Base-by-base conservation (phyloP, 1,139 yeast genomes). In the Candida freyschussii region DNA sequence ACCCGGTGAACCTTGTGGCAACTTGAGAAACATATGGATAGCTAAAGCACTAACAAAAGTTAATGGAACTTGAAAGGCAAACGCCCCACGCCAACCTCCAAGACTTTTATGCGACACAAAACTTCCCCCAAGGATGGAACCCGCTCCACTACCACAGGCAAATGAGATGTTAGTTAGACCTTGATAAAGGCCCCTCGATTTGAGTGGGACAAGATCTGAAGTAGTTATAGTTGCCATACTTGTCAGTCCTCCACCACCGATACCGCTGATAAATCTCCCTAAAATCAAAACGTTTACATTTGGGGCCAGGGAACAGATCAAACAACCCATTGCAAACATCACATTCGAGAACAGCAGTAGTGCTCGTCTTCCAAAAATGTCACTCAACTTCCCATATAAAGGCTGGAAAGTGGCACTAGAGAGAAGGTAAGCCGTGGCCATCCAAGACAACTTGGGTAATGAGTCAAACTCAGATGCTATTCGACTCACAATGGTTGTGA, bases 381-480 rank as follows among this genome's bases (percentile, higher is more conserved):
- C 95, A n/a, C 86, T 76, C 26, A 84, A 56, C 52, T 81, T 82
- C 14, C 95, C 95, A 45, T 78, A 82, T 13, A 85, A 58, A 2
- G 95, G 95, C 57, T 75, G 81, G 53, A 75, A 69, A 4, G 78
- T 75, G 1, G 78, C 67, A 34, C 69, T 67, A 5, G 80, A 66
- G 2, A 75, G 57, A 23, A 75, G 53, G 47, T 75, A 75, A 1
- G 77, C 64, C 0, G 78, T 71, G 6, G 77, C 80, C 13, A 74
- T 69, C 78, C 79, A 75, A 9, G 76, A 63, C n/a, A 72, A 59
- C 32, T 67, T 57, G 10, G 70, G 69, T 25, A 74, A 55, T 8
- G 71, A 72, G 32, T 72, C 55, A 30, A 75, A 62, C 29, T 75
- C 80, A 11, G 74, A 67, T n/a, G 79, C 75, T 26, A 75, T 74